Base-by-base conservation (phyloP, 2,329 filamentous ascomycete genomes). In the Neofusicoccum cordaticola region DNA sequence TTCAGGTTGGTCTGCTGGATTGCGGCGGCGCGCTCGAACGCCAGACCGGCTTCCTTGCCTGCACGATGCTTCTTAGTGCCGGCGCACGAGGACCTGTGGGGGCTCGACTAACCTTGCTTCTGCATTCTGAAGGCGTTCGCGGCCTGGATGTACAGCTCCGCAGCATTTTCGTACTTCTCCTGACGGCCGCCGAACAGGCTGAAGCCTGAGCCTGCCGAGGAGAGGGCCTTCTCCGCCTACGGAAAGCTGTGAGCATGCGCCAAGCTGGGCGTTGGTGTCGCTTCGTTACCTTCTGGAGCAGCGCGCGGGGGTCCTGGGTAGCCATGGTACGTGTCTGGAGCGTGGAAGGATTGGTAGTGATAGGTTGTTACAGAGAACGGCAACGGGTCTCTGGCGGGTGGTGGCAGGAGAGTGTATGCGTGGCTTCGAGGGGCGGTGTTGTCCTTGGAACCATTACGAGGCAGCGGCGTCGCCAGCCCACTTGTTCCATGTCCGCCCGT, bases 101-200 rank as follows among this genome's bases (percentile, higher is more conserved):
- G 31, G 41, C 12, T 31, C 22, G n/a, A 68, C 83, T 71, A 82
- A 94, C 92, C 90, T 81, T 90, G 86, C 77, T 91, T 91, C 79
- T 95, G 89, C 83, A 96, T 88, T 74, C 92, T 87, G 78, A 96
- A 98, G 66, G 92, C 92, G 81, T 97, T 97, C 67, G 89, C 95
- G 45, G 94, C 94, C 77, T 96, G 88, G 66, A 86, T 88, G 75
- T 93, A 98, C 68, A 95, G 82, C 70, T 97, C 93, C 68, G 91
- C 92, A 13, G 94, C 94, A 80, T 89, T 88, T 80, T 96, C 91
- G 74, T 91, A 93, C 79, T 97, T 98, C 68, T 97, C 93, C 72
- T 91, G 86, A 65, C 88, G 86, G 51, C 91, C 91, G 48, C 93
- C 91, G 72, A 99, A 97, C 79, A 97, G 88, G 77, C 88, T 91